Evolutionary conservation across 768 basidiomycete genomes (phyloP).

Genomic region (Termitomyces sp.): DNA sequence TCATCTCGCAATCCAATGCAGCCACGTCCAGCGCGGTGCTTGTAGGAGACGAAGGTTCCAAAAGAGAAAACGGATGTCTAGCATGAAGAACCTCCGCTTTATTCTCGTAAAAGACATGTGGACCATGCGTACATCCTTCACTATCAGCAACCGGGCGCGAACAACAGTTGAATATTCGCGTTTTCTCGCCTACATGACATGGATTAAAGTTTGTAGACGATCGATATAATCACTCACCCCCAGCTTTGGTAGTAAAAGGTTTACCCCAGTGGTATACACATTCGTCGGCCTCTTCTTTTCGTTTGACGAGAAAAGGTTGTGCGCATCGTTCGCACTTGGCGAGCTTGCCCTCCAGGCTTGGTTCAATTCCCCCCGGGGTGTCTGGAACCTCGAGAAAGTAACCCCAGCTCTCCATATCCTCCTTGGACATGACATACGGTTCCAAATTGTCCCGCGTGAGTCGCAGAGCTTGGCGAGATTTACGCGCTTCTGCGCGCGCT

Average conservation of each 20-base stretch:
- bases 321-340: slow-evolving; percentile 78
- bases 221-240: slow-evolving; percentile 41
- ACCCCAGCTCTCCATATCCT: slow-evolving; percentile 59
- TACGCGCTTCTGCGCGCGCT: slow-evolving; percentile 48
- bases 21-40: slow-evolving; percentile 59
- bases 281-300: slow-evolving; percentile 45
- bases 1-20: slow-evolving; percentile 95
- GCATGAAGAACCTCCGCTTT: slow-evolving; percentile 60
- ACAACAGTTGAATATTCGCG: slow-evolving; percentile 76
- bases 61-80: slow-evolving; percentile 66
- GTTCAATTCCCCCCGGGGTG: slow-evolving; percentile 57
- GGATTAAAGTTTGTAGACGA: not conserved
- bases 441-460: slow-evolving; percentile 50
- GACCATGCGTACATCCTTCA: slow-evolving; percentile 71
- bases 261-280: slow-evolving; percentile 87
- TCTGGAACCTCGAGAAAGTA: slow-evolving; percentile 68
- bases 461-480: slow-evolving; percentile 44
- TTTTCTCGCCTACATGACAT: slow-evolving; percentile 50
- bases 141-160: slow-evolving; percentile 49
- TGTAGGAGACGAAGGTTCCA: slow-evolving; percentile 20
- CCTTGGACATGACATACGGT: slow-evolving; percentile 50
- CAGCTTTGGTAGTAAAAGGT: slow-evolving; percentile 50
- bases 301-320: slow-evolving; percentile 62
- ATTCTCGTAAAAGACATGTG: slow-evolving; percentile 89
- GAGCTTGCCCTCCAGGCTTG: slow-evolving; percentile 55